These are phyloP conservation scores for Dactylellina haptotyla DNA, from an alignment of 2,329 filamentous ascomycete genomes.

Conservation along the genomic window DNA sequence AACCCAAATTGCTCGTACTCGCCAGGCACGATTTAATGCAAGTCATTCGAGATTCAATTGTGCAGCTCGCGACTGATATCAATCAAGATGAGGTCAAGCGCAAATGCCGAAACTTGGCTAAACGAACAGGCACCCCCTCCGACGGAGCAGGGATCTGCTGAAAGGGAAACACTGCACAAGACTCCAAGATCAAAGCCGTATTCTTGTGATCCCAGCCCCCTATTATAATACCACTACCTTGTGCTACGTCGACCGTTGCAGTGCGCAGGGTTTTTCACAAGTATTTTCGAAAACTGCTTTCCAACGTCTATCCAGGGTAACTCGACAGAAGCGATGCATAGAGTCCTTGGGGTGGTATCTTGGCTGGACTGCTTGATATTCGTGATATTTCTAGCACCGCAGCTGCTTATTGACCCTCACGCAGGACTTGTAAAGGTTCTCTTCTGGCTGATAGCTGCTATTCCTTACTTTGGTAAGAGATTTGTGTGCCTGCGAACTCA, in stretches of 20 bases:
- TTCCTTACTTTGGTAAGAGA: slow-evolving; percentile 76
- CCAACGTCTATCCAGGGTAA: background rate
- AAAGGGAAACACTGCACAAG: background rate
- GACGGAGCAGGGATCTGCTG: background rate
- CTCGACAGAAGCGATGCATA: slow-evolving; percentile 60
- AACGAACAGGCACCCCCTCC: background rate
- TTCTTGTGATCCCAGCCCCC: no score
- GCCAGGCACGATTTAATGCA: slow-evolving; percentile 2
- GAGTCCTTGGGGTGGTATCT: slow-evolving; percentile 79
- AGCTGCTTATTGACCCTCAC: slow-evolving; percentile 70
- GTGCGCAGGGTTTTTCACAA: no score
- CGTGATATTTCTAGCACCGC: slow-evolving; percentile 74
- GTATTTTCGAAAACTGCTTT: background rate
- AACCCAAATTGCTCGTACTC: slow-evolving; percentile 1
- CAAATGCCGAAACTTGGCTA: slow-evolving; percentile 38
- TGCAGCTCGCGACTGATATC: slow-evolving; percentile 10
- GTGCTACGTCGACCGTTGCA: no score
- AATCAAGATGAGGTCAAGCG: slow-evolving; percentile 13
- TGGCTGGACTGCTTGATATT: slow-evolving; percentile 81
- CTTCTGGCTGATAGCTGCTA: slow-evolving; percentile 69
- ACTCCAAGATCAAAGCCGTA: background rate
- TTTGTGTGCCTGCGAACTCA: background rate
- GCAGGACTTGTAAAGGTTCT: slow-evolving; percentile 72
- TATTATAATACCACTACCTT: no score
- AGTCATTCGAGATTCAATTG: slow-evolving; percentile 6